These are phyloP conservation scores for Tulasnella sp. DNA, from an alignment of 768 basidiomycete genomes.

Conservation along the genomic window DNA sequence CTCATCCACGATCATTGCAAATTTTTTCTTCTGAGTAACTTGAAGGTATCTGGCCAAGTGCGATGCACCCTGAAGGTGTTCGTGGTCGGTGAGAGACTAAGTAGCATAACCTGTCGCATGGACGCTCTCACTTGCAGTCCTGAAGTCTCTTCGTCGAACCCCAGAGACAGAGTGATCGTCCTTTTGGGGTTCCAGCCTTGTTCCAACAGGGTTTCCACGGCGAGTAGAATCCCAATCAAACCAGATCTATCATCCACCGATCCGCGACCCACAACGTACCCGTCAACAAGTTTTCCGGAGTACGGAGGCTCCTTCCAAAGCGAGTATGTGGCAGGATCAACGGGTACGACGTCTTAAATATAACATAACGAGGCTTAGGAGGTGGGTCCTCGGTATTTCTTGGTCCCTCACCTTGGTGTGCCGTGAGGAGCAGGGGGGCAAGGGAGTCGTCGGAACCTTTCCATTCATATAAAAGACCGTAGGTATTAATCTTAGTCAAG, in stretches of 20 bases:
- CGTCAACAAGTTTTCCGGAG: constrained; percentile 41
- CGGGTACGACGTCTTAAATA: constrained; percentile 61
- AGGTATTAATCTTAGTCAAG: constrained; percentile 66
- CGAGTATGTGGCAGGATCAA: constrained; percentile 46
- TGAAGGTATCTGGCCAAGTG: constrained; percentile 40
- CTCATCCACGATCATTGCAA: constrained; percentile 82
- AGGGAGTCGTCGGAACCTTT: constrained; percentile 49
- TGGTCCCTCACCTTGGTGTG: constrained; percentile 48
- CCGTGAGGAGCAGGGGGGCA: constrained; percentile 60
- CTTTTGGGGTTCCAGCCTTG: constrained; percentile 57
- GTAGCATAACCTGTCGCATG: neutral
- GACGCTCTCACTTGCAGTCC: constrained; percentile 38
- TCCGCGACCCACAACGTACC: constrained; percentile 70
- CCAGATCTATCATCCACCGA: constrained; percentile 67
- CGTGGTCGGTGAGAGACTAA: neutral
- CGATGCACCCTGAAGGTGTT: constrained; percentile 37
- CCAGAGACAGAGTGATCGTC: constrained; percentile 53
- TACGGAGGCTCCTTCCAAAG: constrained; percentile 58
- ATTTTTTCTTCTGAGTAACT: constrained; percentile 60
- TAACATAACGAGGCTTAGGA: neutral
- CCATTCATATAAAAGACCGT: constrained; percentile 67
- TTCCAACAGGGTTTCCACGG: constrained; percentile 58
- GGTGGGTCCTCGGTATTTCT: constrained; percentile 15
- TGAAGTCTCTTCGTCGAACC: constrained; percentile 70
- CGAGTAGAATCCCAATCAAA: constrained; percentile 49